These are phyloP conservation scores for Tetracladium setigerum DNA, from an alignment of 495 filamentous ascomycete species.

Conservation along the genomic window DNA sequence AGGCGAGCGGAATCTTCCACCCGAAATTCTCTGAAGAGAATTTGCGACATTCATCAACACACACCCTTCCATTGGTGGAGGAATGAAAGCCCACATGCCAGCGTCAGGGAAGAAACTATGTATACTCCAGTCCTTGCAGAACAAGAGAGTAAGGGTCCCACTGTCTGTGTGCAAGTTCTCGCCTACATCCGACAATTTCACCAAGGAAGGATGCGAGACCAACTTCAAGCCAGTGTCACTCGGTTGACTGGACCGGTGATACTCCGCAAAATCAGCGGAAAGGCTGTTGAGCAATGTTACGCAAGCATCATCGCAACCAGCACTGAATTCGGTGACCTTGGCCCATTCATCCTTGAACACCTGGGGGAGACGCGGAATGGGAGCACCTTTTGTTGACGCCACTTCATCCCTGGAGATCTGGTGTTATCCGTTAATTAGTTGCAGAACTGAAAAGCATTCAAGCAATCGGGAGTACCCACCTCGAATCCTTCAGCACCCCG, in stretches of 20 bases:
- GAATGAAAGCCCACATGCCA: conserved; percentile 6
- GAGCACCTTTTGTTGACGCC: not conserved
- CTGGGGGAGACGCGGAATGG: conserved; percentile 4
- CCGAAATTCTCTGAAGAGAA: conserved; percentile 22
- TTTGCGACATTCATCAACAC: conserved; percentile 26
- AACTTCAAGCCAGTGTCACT: conserved; percentile 20
- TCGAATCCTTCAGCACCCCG: conserved; percentile 9
- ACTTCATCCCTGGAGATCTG: conserved; percentile 10
- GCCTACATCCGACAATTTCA: conserved; percentile 10
- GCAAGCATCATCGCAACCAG: conserved; percentile 26
- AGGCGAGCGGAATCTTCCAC: conserved; percentile 18
- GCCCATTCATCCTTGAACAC: conserved; percentile 4
- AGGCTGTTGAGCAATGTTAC: conserved; percentile 45
- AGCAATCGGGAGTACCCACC: conserved; percentile 1
- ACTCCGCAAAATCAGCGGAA: conserved; percentile 34
- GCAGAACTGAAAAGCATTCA: not conserved
- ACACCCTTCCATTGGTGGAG: conserved; percentile 8
- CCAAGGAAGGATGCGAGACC: conserved; percentile 12
- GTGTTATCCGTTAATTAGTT: conserved; percentile 1
- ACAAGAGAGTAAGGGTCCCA: conserved; percentile 21
- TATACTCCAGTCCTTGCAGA: conserved; percentile 18
- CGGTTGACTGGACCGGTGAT: conserved; percentile 19
- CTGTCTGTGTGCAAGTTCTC: conserved; percentile 19
- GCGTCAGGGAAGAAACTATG: conserved; percentile 5
- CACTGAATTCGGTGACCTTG: conserved; percentile 5